Conservation (phyloP, 768 basidiomycete species). For the Tulasnella calospora region DNA sequence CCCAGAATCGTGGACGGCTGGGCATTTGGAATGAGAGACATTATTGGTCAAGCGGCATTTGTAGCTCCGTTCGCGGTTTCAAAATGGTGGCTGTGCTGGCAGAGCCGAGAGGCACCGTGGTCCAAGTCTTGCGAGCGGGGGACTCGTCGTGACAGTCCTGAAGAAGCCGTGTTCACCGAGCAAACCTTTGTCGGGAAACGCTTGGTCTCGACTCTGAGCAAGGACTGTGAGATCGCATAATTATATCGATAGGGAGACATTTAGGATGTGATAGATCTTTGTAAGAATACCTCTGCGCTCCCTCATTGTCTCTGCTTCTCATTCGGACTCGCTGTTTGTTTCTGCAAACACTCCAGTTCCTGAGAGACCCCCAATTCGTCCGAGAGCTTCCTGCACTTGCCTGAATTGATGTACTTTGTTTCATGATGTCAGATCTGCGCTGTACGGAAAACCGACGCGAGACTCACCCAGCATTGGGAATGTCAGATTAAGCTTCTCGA, state of each 20-base stretch:
- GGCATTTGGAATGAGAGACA: background rate
- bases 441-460: too few relatives aligned
- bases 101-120: too few relatives aligned
- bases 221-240: too few relatives aligned
- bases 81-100: background rate
- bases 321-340: background rate
- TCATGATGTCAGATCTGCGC: background rate
- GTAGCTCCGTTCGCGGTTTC: background rate
- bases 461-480: constrained; percentile 3
- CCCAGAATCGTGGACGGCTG: background rate
- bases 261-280: background rate
- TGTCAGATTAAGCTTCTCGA: constrained; percentile 1
- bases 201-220: too few relatives aligned
- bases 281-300: too few relatives aligned
- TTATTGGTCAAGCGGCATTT: constrained; percentile 2
- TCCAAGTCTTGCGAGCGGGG: too few relatives aligned
- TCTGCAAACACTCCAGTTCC: background rate
- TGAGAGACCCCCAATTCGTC: background rate
- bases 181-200: background rate
- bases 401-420: background rate
- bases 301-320: background rate
- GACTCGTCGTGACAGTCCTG: background rate
- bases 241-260: background rate
- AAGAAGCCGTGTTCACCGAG: background rate
- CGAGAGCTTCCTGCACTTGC: background rate